Conservation (phyloP, 805 yeast genomes). For the Wickerhamiella sorbophila region DNA sequence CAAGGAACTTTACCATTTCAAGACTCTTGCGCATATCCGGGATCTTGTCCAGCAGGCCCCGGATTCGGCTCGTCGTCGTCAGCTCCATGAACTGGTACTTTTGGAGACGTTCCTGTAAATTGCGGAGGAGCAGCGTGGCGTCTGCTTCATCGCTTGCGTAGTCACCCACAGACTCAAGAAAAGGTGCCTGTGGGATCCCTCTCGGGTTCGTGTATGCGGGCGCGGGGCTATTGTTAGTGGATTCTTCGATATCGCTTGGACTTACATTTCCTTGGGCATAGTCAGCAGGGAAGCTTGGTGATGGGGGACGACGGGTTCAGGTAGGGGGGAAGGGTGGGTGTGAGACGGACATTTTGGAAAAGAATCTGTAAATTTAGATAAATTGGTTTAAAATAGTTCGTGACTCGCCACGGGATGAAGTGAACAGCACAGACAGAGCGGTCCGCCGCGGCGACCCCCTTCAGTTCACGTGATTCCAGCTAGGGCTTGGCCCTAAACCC, state of each 20-base stretch:
- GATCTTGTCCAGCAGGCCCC: conserved; percentile 46
- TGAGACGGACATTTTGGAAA: no score
- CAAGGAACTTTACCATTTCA: conserved; percentile 50
- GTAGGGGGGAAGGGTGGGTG: no score
- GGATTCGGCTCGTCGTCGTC: conserved; percentile 30
- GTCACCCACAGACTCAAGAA: conserved; percentile 69
- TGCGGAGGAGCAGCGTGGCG: conserved; percentile 51
- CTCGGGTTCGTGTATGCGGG: conserved; percentile 50
- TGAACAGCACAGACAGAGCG: no score
- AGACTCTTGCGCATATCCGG: conserved; percentile 90
- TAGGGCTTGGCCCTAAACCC: conserved; percentile 3
- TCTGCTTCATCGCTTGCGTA: conserved; percentile 55
- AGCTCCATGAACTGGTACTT: conserved; percentile 25
- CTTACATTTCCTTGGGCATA: conserved; percentile 2
- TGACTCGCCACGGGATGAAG: no score
- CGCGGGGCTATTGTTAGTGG: conserved; percentile 6
- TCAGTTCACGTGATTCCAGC: no score
- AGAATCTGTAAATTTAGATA: no score
- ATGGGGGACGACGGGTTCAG: no score
- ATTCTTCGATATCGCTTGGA: background rate
- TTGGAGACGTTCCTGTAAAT: conserved; percentile 76
- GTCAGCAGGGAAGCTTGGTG: no score
- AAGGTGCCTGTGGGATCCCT: conserved; percentile 95
- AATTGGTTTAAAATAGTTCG: no score
- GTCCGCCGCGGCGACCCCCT: no score